phyloP scores from a whole-genome alignment of 768 basidiomycete species.

The Boletus edulis region DNA sequence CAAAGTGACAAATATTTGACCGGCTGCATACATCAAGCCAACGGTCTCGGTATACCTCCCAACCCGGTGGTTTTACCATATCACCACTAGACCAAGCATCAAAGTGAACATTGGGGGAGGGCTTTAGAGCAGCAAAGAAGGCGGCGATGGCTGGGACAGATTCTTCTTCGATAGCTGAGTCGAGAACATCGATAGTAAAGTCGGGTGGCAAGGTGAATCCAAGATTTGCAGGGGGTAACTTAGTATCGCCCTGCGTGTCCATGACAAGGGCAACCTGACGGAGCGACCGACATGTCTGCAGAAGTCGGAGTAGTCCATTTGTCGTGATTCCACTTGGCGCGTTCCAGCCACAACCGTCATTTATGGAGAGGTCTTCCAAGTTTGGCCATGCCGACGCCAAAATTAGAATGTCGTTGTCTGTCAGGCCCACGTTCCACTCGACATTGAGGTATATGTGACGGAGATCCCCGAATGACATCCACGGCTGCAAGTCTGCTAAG shows the following conservation, averaged over 20 bases:
- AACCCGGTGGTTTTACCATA: no score
- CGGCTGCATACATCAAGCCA: no score
- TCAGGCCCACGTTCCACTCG: not conserved
- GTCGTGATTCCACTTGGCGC: not conserved
- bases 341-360: no score
- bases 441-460: not conserved
- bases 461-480: not conserved
- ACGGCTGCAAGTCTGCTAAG: not conserved
- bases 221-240: not conserved
- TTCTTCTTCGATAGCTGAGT: not conserved
- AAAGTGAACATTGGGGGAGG: no score
- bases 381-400: not conserved
- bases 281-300: not conserved
- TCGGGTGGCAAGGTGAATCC: not conserved
- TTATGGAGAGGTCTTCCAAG: no score
- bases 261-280: not conserved
- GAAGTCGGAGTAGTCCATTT: not conserved
- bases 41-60: no score
- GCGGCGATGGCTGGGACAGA: no score
- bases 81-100: no score
- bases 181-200: not conserved
- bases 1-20: no score
- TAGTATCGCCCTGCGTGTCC: not conserved
- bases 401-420: not conserved
- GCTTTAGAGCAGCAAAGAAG: no score